Evolutionary conservation across 1,139 yeast species (phyloP).

Genomic region (Suhomyces atakaporum): DNA sequence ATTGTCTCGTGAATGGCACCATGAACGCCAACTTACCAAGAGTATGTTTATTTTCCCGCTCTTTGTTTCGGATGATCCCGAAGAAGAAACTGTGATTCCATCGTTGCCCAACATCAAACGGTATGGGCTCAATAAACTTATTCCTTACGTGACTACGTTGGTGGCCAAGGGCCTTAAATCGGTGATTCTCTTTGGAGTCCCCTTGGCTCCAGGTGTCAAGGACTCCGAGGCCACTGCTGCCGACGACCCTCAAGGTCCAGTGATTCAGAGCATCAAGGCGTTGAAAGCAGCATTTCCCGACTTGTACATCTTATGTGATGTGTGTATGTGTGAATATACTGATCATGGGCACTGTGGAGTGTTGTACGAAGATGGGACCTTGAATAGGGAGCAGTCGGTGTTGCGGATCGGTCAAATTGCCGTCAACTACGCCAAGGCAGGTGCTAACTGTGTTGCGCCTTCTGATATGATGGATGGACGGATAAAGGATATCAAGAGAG

Average conservation of each 20-base stretch:
- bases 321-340: constrained; percentile 95
- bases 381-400: constrained; percentile 75
- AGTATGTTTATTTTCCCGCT: constrained; percentile 92
- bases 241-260: constrained; percentile 96
- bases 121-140: constrained; percentile 77
- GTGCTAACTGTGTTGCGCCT: constrained; percentile 95
- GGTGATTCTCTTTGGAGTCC: constrained; percentile 92
- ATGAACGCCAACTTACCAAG: constrained; percentile 77
- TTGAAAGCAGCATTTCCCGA: constrained; percentile 71
- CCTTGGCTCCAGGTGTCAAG: constrained; percentile 69
- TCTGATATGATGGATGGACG: constrained; percentile 98
- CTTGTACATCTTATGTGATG: constrained; percentile 88
- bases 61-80: constrained; percentile 78
- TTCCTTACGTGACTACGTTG: constrained; percentile 68
- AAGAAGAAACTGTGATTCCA: constrained; percentile 73
- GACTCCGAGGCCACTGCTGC: constrained; percentile 87
- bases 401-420: constrained; percentile 92
- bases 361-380: constrained; percentile 79
- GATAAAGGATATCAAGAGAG: constrained; percentile 81
- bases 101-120: constrained; percentile 88
- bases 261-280: constrained; percentile 71
- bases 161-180: constrained; percentile 81
- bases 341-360: constrained; percentile 97
- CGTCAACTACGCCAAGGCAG: constrained; percentile 92
- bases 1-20: constrained; percentile 87